phyloP scores from a whole-genome alignment of 345 rosid genomes.

The Garcia nutans region DNA sequence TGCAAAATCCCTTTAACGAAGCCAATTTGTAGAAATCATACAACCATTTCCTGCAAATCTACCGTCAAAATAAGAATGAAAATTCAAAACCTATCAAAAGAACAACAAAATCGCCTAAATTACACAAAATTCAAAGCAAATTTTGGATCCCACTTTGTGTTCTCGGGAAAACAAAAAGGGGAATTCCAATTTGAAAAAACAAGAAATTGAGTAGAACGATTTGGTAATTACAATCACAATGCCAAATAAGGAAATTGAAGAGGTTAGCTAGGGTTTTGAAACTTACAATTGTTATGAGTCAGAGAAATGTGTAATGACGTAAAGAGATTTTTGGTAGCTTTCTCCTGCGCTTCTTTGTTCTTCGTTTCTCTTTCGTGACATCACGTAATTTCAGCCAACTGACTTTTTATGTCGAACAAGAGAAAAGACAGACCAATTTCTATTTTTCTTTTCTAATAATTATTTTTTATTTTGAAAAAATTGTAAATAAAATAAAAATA shows the following conservation, averaged over 20 bases:
- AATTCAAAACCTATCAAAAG: slow-evolving; percentile 2
- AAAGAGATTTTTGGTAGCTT: neutral
- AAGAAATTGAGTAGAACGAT: slow-evolving; percentile 1
- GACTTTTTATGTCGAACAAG: neutral
- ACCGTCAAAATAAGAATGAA: neutral
- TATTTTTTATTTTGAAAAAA: no score
- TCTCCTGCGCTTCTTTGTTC: neutral
- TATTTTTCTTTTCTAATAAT: no score
- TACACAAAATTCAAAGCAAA: slow-evolving; percentile 19
- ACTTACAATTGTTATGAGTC: neutral
- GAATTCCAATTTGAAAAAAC: neutral
- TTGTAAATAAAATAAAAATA: no score
- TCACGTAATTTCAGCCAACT: slow-evolving; percentile 19
- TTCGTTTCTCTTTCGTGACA: neutral
- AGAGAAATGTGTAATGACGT: neutral
- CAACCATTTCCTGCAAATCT: slow-evolving; percentile 14
- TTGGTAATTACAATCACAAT: neutral
- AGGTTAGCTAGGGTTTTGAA: slow-evolving; percentile 4
- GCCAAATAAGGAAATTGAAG: neutral
- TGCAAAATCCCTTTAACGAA: neutral
- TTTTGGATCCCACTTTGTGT: slow-evolving; percentile 23
- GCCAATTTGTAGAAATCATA: neutral
- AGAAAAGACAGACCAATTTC: neutral
- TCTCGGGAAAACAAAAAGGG: slow-evolving; percentile 13
- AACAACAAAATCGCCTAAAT: neutral